These are phyloP conservation scores for Chrysanthemum makinoi DNA, from an alignment of 129 eudicot species.

Conservation along the genomic window DNA sequence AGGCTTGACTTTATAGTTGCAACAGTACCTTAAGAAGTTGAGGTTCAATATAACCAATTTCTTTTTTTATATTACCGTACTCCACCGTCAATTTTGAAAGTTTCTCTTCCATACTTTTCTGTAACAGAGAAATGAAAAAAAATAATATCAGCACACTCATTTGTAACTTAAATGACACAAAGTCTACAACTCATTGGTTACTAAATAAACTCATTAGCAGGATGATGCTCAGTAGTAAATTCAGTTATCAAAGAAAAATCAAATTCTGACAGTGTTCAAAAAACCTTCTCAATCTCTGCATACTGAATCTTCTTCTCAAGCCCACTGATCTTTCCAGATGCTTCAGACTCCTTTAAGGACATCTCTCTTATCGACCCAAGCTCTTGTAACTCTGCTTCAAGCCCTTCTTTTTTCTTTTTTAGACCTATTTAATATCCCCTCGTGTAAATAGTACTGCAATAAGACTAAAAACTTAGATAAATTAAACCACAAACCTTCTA, in stretches of 20 bases:
- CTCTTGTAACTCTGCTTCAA: constrained; percentile 81
- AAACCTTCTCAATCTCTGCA: constrained; percentile 95
- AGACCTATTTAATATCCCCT: constrained; percentile 51
- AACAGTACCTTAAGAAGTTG: constrained; percentile 63
- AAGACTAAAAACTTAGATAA: constrained; percentile 6
- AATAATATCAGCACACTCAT: constrained; percentile 13
- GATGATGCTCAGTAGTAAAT: no score
- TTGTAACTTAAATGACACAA: not conserved
- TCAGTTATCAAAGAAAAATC: no score
- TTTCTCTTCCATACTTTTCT: constrained; percentile 90
- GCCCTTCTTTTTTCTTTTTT: constrained; percentile 83
- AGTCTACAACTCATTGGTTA: constrained; percentile 1
- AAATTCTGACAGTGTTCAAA: no score
- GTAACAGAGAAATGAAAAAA: constrained; percentile 33
- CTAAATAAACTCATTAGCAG: no score
- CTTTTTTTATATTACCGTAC: constrained; percentile 58
- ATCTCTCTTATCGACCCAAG: constrained; percentile 89
- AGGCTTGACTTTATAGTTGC: constrained; percentile 7
- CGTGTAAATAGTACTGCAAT: not conserved
- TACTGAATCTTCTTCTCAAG: constrained; percentile 95
- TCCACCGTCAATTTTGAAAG: constrained; percentile 64
- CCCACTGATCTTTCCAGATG: constrained; percentile 94
- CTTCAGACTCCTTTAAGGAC: constrained; percentile 94
- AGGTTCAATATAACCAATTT: constrained; percentile 64
- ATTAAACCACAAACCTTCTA: constrained; percentile 50